Evolutionary conservation across 345 rosid genomes (phyloP).

Genomic region (Salix koriyanagi): DNA sequence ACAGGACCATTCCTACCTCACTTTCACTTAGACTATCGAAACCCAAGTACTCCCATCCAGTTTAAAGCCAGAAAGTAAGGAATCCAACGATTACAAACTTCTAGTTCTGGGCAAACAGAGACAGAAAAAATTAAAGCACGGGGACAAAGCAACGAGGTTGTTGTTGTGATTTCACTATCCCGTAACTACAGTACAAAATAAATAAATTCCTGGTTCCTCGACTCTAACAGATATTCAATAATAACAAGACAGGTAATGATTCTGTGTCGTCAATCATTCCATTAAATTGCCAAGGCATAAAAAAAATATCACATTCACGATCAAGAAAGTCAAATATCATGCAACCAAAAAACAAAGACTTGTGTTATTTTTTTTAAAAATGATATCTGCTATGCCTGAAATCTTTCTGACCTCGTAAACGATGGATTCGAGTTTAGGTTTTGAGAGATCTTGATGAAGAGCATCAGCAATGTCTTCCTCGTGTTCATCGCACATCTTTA

Average conservation of each 20-base stretch:
- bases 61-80: neutral
- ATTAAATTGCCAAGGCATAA: neutral
- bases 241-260: neutral
- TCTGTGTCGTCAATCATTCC: neutral
- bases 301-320: neutral
- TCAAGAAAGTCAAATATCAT: neutral
- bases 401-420: constrained; percentile 58
- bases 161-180: neutral
- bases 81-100: neutral
- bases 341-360: neutral
- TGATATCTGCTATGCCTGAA: neutral
- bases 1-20: neutral
- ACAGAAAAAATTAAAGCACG: neutral
- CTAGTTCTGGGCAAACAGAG: neutral
- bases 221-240: neutral
- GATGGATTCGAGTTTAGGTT: constrained; percentile 70
- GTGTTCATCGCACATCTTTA: constrained; percentile 48
- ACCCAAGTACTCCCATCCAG: neutral
- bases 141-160: neutral
- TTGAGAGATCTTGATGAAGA: constrained; percentile 67
- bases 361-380: neutral
- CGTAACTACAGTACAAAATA: neutral
- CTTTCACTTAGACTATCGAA: neutral
- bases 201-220: neutral
- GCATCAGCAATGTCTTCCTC: constrained; percentile 68